These are phyloP conservation scores for Aureoboletus auriporus DNA, from an alignment of 768 basidiomycete species.

Conservation along the genomic window DNA sequence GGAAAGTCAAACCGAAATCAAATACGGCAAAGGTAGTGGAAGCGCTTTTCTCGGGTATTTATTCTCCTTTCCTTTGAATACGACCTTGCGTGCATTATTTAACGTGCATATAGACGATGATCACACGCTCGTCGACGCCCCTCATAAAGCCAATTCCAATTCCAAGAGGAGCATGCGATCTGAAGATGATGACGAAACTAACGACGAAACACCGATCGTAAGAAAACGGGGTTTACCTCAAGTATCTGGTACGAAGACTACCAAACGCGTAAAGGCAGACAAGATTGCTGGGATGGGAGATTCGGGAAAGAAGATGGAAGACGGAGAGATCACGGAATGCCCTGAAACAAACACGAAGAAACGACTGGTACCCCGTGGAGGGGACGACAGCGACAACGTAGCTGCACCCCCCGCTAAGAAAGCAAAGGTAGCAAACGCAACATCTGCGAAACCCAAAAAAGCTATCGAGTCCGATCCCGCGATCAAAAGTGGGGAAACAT, in stretches of 20 bases:
- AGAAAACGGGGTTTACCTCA: background rate
- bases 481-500: background rate
- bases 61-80: background rate
- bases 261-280: background rate
- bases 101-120: conserved; percentile 24
- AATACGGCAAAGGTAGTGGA: conserved; percentile 6
- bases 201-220: conserved; percentile 1
- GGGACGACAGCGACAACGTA: background rate
- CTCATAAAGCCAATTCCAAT: conserved; percentile 7
- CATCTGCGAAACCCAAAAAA: background rate
- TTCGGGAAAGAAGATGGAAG: conserved; percentile 1
- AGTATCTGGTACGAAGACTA: background rate
- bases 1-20: conserved; percentile 4
- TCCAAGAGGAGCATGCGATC: background rate
- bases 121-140: conserved; percentile 22
- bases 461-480: background rate
- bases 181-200: conserved; percentile 1
- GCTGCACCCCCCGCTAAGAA: conserved; percentile 12
- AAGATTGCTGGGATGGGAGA: background rate
- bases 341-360: conserved; percentile 2
- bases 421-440: conserved; percentile 4
- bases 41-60: conserved; percentile 13
- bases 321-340: background rate
- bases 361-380: background rate
- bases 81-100: background rate